Base-by-base conservation (phyloP, 805 yeast species). In the Starmerella vaccinii region DNA sequence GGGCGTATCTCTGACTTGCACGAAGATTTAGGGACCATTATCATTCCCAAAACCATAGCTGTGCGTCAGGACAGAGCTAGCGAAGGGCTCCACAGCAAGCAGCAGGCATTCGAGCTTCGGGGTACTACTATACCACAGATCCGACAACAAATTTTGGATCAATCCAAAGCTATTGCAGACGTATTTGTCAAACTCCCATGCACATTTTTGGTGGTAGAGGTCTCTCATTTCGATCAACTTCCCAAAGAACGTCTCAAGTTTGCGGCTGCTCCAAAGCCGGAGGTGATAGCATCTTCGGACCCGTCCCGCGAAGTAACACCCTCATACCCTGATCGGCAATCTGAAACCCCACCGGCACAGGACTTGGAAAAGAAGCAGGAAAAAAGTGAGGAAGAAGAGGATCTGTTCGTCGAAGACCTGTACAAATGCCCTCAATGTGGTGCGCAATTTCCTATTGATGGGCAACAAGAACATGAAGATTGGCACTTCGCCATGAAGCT, bases 1-100 rank as follows among this genome's bases (percentile, higher is more conserved):
- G 78, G 80, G 46, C 65, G 98, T 49, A 64, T 89, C 5, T 70
- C 75, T 26, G 97, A 90, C 58, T 60, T 82, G 19, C 84, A 80
- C 52, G 89, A 84, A 55, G 95, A 87, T 58, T 72, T 49, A 3
- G 60, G 59, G 1, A 40, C 57, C 2, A 61, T 68, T 1, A 63
- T 71, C 37, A 62, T 85, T 44, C 89, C 90, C 1, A 73, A 73
- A 37, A 80, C 82, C 0, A 57, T 82, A 10, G 65, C 73, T 6
- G 56, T 80, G 3, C 72, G 67, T 9, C 53, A 59, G 67, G 32
- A 35, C 15, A 37, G 32, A 9, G 23, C n/a, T 23, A 13, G 27
- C 15, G 46, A 39, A 6, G 44, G 43, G 24, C 7, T 41, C 26
- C 52, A 44, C 9, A 57, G 60, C 42, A 39, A 42, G 15, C 60